Evolutionary conservation across 768 basidiomycete species (phyloP).

Genomic region (Pisolithus albus): DNA sequence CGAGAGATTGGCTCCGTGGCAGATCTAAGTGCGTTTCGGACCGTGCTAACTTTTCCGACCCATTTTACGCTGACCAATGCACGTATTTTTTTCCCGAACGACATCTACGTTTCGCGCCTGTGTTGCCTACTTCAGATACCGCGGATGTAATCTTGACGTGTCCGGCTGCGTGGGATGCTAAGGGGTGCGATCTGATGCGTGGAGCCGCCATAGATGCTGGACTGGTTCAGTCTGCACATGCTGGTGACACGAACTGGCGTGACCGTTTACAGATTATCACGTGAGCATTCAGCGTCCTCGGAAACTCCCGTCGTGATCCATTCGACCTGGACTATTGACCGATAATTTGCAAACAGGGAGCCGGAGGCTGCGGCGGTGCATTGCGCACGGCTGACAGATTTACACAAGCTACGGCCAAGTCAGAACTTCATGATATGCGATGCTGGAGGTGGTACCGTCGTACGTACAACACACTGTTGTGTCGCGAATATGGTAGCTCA

Average conservation of each 20-base stretch:
- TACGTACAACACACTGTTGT: conserved; percentile 20
- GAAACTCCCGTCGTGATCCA: neutral
- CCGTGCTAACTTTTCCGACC: no score
- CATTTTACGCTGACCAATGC: neutral
- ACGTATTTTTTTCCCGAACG: neutral
- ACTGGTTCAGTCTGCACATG: conserved; percentile 63
- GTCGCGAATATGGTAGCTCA: neutral
- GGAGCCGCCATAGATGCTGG: conserved; percentile 77
- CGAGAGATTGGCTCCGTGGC: conserved; percentile 81
- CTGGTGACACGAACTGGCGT: conserved; percentile 69
- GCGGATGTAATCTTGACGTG: conserved; percentile 85
- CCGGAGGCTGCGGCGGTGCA: conserved; percentile 90
- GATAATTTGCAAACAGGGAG: conserved; percentile 33
- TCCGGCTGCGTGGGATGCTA: conserved; percentile 88
- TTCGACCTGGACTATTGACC: neutral
- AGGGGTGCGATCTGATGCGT: conserved; percentile 79
- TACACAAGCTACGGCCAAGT: conserved; percentile 71
- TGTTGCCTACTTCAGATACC: conserved; percentile 41
- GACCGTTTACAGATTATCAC: conserved; percentile 82
- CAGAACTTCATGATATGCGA: conserved; percentile 92
- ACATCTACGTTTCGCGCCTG: neutral
- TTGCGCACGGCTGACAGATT: conserved; percentile 72
- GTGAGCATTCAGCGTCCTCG: conserved; percentile 22
- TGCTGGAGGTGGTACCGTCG: conserved; percentile 79
- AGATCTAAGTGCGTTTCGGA: conserved; percentile 57